Evolutionary conservation across 208 protist genomes (phyloP).

Genomic region (Naegleria lovaniensis): DNA sequence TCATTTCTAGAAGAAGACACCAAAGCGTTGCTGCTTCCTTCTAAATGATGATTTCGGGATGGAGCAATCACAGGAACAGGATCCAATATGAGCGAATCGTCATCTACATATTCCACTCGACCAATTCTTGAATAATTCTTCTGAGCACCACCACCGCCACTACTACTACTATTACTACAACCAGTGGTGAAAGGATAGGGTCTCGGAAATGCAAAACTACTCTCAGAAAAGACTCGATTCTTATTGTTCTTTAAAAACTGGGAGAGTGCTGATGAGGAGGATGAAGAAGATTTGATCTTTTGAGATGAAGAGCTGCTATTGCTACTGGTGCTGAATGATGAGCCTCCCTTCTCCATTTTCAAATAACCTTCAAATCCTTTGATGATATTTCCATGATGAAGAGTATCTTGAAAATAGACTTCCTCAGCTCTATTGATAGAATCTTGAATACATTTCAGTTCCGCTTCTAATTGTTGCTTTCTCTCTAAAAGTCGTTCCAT

Average conservation of each 20-base stretch:
- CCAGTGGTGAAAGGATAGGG: background rate
- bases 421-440: background rate
- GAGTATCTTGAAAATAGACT: background rate
- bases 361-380: conserved; percentile 8
- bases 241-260: background rate
- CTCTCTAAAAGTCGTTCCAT: background rate
- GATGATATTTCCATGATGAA: background rate
- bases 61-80: background rate
- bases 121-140: background rate
- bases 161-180: background rate
- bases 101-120: background rate
- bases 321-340: background rate
- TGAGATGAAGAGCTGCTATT: too few species aligned
- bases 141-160: background rate
- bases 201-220: background rate
- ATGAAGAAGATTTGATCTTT: background rate
- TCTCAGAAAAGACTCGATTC: background rate
- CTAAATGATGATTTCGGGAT: too few species aligned
- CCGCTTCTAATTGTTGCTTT: background rate
- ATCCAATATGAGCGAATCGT: background rate
- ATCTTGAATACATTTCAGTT: background rate
- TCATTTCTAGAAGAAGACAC: too few species aligned
- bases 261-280: background rate
- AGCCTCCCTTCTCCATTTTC: background rate
- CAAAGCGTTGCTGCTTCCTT: too few species aligned